Evolutionary conservation across 2,329 filamentous ascomycete genomes (phyloP), one percentile per base, ranked within the genome.

Genomic region (Hypoxylon rubiginosum): DNA sequence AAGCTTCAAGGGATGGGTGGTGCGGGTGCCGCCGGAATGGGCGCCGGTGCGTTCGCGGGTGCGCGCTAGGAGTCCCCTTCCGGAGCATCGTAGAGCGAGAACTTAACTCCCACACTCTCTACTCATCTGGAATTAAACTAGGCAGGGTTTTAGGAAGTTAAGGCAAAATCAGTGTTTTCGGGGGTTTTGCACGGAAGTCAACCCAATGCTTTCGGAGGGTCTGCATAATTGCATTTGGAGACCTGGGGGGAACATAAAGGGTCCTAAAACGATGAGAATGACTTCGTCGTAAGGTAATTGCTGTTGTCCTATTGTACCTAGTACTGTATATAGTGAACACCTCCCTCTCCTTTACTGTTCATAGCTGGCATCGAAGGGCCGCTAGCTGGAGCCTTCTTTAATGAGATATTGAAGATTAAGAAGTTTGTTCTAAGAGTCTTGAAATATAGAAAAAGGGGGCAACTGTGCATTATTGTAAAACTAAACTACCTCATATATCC

Each of bases 1-100:
- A 91, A 91, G 78, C 84, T 95, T 71, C 86, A 89, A 70, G 84
- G 85, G 58, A 90, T 90, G 66, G n/a, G n/a, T n/a, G 71, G 73
- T n/a, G 52, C 63, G 28, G 66, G 66, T 15, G 62, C 66, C 53
- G 62, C 65, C 19, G 67, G 62, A 9, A 72, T 73, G 69, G 73
- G 73, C 11, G 62, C 56, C 15, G 71, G 66, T 48, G 70, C 66
- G 13, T 75, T 77, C 32, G 69, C 72, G 30, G 71, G 71, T 10
- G 67, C 58, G 19, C 72, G 67, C 51, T 76, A 73, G 24, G 17
- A 36, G 21, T 17, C n/a, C 39, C 6, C n/a, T 19, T 39, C n/a
- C 41, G 39, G 58, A 57, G 46, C 52, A 56, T 28, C 26, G 50
- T 50, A 56, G 53, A 58, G 39, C 49, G 41, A 66, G 15, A 34